A percentile compares a stretch with the other conserved stretches of the same genome.
These are phyloP conservation scores for Ceratocystis cacaofunesta DNA, from an alignment of 2,329 filamentous ascomycete genomes.

Conservation along the genomic window DNA sequence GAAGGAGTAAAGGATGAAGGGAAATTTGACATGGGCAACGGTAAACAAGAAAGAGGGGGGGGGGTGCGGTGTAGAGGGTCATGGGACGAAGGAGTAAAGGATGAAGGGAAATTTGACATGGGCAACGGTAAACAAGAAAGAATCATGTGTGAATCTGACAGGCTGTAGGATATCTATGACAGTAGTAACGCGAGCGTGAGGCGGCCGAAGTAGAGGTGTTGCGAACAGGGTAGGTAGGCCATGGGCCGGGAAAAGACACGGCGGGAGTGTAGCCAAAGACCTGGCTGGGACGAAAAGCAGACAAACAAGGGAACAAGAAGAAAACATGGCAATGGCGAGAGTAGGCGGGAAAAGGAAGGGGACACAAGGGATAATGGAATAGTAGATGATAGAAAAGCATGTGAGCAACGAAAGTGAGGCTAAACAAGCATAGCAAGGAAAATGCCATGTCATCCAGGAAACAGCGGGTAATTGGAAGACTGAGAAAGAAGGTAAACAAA, in stretches of 20 bases:
- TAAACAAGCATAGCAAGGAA: neutral
- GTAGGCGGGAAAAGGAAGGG: neutral
- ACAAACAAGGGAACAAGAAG: neutral
- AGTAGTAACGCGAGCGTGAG: neutral
- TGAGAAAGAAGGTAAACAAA: neutral
- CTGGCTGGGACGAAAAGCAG: neutral
- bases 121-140: neutral
- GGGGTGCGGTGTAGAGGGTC: neutral
- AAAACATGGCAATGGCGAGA: neutral
- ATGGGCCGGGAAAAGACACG: neutral
- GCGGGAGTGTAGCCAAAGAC: neutral
- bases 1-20: neutral
- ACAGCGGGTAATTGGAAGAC: neutral
- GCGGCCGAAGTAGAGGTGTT: neutral
- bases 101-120: slow-evolving; percentile 1
- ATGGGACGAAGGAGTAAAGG: neutral
- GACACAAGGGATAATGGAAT: neutral
- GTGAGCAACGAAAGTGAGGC: neutral
- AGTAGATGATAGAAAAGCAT: neutral
- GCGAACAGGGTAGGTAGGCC: neutral
- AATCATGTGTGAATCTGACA: neutral
- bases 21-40: neutral
- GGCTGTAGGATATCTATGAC: neutral
- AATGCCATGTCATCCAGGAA: neutral
- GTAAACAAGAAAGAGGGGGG: slow-evolving; percentile 1